Percentiles rank a stretch among this genome's conserved stretches.
phyloP scores from a whole-genome alignment of 768 basidiomycete species.

The Sporobolomyces phaffii region DNA sequence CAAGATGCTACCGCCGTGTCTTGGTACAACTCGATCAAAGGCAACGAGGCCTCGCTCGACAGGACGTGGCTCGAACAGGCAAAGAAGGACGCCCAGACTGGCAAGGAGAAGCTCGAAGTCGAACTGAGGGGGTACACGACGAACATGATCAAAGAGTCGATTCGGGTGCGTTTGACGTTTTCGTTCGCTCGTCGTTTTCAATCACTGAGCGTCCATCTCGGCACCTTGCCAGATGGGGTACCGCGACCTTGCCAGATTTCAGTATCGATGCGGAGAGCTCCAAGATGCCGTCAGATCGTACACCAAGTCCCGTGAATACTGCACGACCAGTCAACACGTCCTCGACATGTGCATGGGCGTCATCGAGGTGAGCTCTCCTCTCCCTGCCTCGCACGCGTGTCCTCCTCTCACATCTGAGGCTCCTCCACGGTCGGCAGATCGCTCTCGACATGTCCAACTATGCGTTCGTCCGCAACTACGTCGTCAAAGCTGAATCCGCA shows the following conservation, averaged over 20 bases:
- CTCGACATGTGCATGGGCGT: constrained; percentile 69
- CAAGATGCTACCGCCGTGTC: neutral
- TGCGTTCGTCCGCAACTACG: constrained; percentile 78
- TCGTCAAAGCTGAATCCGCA: constrained; percentile 91
- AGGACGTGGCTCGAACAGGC: constrained; percentile 61
- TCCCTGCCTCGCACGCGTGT: too few species aligned
- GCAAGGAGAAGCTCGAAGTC: constrained; percentile 76
- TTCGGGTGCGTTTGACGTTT: constrained; percentile 63
- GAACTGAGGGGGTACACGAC: constrained; percentile 90
- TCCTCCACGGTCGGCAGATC: too few species aligned
- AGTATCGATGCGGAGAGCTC: constrained; percentile 67
- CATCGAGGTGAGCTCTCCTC: constrained; percentile 45
- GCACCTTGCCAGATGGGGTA: constrained; percentile 94
- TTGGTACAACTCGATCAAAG: constrained; percentile 19
- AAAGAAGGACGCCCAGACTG: constrained; percentile 58
- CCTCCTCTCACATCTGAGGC: too few species aligned
- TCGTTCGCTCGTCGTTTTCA: neutral
- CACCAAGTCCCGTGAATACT: constrained; percentile 88
- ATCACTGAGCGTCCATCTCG: neutral
- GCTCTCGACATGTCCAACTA: constrained; percentile 81
- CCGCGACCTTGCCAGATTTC: constrained; percentile 76
- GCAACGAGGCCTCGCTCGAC: constrained; percentile 55
- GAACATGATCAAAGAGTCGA: constrained; percentile 98
- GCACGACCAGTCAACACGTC: constrained; percentile 83
- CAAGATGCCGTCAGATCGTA: constrained; percentile 68